A percentile compares a stretch with the other conserved stretches of the same genome.
Evolutionary conservation across 129 eudicot genomes (phyloP).

Genomic region (Tanacetum coccineum): DNA sequence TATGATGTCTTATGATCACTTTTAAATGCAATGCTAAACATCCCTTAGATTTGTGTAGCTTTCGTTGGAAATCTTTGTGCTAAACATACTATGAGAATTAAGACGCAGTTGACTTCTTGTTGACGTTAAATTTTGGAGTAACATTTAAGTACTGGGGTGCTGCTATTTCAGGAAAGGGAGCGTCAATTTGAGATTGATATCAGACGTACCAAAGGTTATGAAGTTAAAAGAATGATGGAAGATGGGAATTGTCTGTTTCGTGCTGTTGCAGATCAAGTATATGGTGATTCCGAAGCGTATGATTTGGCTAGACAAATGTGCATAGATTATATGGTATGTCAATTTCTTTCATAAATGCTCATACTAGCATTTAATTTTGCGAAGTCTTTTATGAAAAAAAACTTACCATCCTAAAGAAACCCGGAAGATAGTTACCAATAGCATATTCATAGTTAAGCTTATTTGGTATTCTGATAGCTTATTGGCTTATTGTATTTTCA

Average conservation of each 20-base stretch:
- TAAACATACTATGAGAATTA: too few species aligned
- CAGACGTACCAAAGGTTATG: constrained; percentile 78
- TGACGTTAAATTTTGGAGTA: neutral
- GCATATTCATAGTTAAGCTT: neutral
- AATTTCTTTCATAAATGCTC: neutral
- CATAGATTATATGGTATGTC: constrained; percentile 86
- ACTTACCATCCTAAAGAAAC: neutral
- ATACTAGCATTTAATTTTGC: neutral
- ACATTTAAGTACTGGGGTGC: neutral
- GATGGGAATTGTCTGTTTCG: constrained; percentile 98
- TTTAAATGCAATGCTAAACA: too few species aligned
- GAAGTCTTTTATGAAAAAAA: neutral
- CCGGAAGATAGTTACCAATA: neutral
- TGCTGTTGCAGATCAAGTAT: constrained; percentile 99
- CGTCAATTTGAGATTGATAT: constrained; percentile 91
- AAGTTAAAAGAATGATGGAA: constrained; percentile 86
- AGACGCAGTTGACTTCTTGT: neutral
- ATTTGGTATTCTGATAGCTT: too few species aligned
- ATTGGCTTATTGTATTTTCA: too few species aligned
- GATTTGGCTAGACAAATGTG: constrained; percentile 99
- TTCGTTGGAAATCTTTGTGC: too few species aligned
- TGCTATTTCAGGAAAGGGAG: constrained; percentile 75
- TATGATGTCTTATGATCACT: too few species aligned
- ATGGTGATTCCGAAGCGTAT: constrained; percentile 89
- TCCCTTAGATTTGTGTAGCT: too few species aligned